Base-by-base conservation (phyloP, 345 rosid species). In the Populus deltoides region DNA sequence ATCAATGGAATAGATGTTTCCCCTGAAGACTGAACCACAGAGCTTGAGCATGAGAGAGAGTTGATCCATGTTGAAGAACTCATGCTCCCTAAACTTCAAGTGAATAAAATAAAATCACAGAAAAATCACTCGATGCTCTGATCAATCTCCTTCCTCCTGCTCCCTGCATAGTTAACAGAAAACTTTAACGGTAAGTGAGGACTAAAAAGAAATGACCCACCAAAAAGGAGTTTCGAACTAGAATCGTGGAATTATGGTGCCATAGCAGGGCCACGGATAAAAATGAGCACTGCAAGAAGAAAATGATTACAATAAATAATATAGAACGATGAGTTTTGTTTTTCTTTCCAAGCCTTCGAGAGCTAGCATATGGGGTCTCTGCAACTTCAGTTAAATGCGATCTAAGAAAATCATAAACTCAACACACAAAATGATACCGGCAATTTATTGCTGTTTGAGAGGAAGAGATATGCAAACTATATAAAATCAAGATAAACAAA, bases 41-140 rank as follows among this genome's bases (percentile, higher is more conserved):
- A 70, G 77, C 80, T 78, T 55, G 97, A 89, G 85, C 97, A 92
- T 0, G 97, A 90, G 22, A 86, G 86, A 29, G 90, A 81, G 11
- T 79, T 70, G 82, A 88, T 81, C 97, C 93, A 91, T 29, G 90
- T 49, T 66, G 82, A 76, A 47, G 94, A 83, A 72, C 88, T 68
- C 94, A 87, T 45, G 18, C 47, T 68, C 81, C 55, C 27, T 49
- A 35, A 43, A 20, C 35, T 57, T 68, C 73, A 66, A 18, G n/a
- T 31, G 53, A 66, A 72, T 15, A 18, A 24, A n/a, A 63, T 61
- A 74, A 17, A 25, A 36, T 18, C 36, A 71, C 27, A 59, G 65
- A 3, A 59, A 24, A 59, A 59, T 10, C 65, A 59, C 29, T 10
- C 9, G 33, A 24, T 22, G 72, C 68, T 57, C 72, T 57, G 55